These are phyloP conservation scores for Tagetes patula DNA, from an alignment of 129 eudicot species.

Conservation along the genomic window DNA sequence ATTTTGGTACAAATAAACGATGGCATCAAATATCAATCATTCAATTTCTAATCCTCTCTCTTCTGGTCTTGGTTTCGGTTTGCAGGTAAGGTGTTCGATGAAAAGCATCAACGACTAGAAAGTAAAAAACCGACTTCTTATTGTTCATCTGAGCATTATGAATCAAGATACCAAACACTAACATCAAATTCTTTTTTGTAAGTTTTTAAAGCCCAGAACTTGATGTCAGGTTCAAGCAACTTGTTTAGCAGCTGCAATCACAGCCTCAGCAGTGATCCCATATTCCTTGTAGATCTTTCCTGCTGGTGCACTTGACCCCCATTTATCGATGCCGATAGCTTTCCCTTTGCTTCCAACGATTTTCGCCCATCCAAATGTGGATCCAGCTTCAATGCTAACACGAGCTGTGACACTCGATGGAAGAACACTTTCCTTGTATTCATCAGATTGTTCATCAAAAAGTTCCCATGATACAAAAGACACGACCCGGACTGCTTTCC, in stretches of 20 bases:
- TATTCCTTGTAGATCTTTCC: conserved; percentile 81
- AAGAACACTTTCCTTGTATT: conserved; percentile 81
- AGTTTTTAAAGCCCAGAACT: conserved; percentile 26
- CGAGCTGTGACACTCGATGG: conserved; percentile 81
- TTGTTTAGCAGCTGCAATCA: conserved; percentile 75
- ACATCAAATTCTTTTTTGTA: background rate
- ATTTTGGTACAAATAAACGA: conserved; percentile 50
- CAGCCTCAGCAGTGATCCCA: conserved; percentile 87
- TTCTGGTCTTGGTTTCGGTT: conserved; percentile 39
- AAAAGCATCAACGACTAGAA: conserved; percentile 41
- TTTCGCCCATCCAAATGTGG: conserved; percentile 85
- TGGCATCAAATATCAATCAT: conserved; percentile 12
- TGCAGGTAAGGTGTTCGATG: conserved; percentile 43
- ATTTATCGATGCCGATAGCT: conserved; percentile 82
- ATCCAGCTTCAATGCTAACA: conserved; percentile 88
- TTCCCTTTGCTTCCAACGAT: conserved; percentile 73
- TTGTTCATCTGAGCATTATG: conserved; percentile 29
- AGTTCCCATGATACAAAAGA: conserved; percentile 92
- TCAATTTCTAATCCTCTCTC: conserved; percentile 37
- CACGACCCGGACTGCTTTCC: conserved; percentile 83
- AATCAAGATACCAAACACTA: conserved; percentile 29
- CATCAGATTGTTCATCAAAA: conserved; percentile 74
- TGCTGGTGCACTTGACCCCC: conserved; percentile 96
- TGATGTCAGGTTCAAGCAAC: conserved; percentile 17
- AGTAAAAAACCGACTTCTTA: conserved; percentile 34